Base-by-base conservation (phyloP, 805 yeast genomes). In the Ogataea parapolymorpha region DNA sequence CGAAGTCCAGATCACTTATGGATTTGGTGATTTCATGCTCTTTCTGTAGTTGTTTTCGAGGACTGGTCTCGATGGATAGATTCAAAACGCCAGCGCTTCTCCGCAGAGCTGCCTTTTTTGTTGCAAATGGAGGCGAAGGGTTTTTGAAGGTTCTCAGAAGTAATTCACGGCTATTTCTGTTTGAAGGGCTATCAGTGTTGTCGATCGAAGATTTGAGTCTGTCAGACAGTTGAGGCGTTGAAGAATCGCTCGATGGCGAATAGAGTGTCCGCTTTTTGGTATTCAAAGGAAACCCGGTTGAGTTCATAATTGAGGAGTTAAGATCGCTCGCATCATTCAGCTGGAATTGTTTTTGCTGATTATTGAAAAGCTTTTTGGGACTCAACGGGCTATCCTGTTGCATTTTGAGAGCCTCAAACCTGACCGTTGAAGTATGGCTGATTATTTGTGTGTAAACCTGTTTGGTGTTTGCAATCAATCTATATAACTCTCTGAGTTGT, bases 51-150 rank as follows among this genome's bases (percentile, higher is more conserved):
- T 32, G 12, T 30, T 35, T 32, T 17, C 46, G 51, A 6, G 60
- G 57, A 32, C 61, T 65, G 2, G 70, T 65, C 32, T 70, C 75
- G 16, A 74, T 54, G 10, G 79, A 72, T 36, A 77, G 50, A 41
- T 77, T 76, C 46, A 77, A 53, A 8, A 75, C 59, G 2, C 79
- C 80, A 2, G 69, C 74, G 63, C 80, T 74, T 59, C 82, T 66
- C 46, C 79, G 70, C 26, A 76, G 44, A 0, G 62, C 55, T 2
- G 58, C 62, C 34, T 60, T 61, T 33, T 62, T 59, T 10, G 46
- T 23, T 15, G 37, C 29, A 32, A 44, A 35, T 9, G 48, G 50
- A 13, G 55, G 40, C 3, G 49, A 46, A 12, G 43, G 32, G 26
- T 35, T 34, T 13, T 30, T 34, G 22, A 20, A 13, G n/a, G 42